Base-by-base conservation (phyloP, 2,329 filamentous ascomycete species). In the Lanzia echinophila region DNA sequence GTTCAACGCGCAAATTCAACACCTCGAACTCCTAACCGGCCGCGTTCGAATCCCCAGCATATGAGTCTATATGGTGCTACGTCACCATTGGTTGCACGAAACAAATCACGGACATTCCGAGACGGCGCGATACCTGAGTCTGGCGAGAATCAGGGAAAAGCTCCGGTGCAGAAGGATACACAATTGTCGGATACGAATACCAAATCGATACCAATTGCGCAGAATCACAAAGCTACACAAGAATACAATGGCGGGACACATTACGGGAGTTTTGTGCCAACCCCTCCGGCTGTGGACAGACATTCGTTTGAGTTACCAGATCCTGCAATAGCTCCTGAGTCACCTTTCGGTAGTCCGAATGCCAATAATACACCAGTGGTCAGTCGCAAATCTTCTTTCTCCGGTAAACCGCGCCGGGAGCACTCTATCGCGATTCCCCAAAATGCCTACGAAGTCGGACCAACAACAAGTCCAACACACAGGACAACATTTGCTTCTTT, bases 181-280 rank as follows among this genome's bases (percentile, higher is more conserved):
- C 34, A 38, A 34, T 33, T 36, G 20, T 28, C 24, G 4, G 8
- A 28, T 8, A 28, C 24, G 8, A 11, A 42, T 15, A 33, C 28
- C 48, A 4, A 44, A 10, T 32, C 28, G 33, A 42, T 48, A 34
- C 24, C 50, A 34, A 34, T 53, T 28, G 17, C 36, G 7, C 39
- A 28, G 11, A 20, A 13, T 6, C n/a, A 7, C 15, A 22, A 28
- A 33, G 3, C 28, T 8, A 41, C 36, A 36, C 19, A 53, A 4
- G 19, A 47, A 36, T 13, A n/a, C 31, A 42, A 33, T 34, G 15
- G 39, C 24, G 50, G 45, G 10, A 48, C 33, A 28, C 17, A 74
- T 59, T 86, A 86, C 73, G 83, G 83, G 44, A 86, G 82, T 65
- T 84, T 86, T 60, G 69, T 83, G 10, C 75, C 76, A 7, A 79